phyloP scores from a whole-genome alignment of 208 protist species.

The Angomonas ambiguus region DNA sequence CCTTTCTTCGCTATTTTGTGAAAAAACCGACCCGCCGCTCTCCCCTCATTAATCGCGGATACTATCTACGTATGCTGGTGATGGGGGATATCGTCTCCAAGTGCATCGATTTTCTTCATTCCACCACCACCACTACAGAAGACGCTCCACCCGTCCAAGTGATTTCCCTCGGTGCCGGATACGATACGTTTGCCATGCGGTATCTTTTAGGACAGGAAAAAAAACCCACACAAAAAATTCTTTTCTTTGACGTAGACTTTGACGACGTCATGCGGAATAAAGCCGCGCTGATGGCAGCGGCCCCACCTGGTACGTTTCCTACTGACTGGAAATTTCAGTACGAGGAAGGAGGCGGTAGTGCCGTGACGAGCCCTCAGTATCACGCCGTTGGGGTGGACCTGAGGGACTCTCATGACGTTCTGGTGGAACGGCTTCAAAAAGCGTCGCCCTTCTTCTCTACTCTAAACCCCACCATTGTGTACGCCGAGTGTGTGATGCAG shows the following conservation, averaged over 20 bases:
- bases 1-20: conserved; percentile 80
- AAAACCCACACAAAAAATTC: conserved; percentile 17
- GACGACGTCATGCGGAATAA: conserved; percentile 74
- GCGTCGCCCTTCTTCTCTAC: conserved; percentile 26
- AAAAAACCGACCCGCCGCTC: conserved; percentile 72
- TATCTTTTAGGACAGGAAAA: conserved; percentile 17
- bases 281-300: conserved; percentile 55
- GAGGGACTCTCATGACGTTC: conserved; percentile 32
- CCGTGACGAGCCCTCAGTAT: conserved; percentile 36
- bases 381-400: conserved; percentile 72
- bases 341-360: conserved; percentile 1
- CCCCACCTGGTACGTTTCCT: conserved; percentile 48
- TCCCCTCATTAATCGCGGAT: conserved; percentile 87
- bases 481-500: conserved; percentile 90
- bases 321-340: conserved; percentile 21
- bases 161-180: conserved; percentile 83
- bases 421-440: conserved; percentile 28
- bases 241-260: conserved; percentile 84
- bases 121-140: background rate
- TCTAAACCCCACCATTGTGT: conserved; percentile 64
- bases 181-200: conserved; percentile 81
- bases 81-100: conserved; percentile 67
- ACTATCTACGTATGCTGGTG: conserved; percentile 82
- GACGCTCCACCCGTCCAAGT: conserved; percentile 45
- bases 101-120: conserved; percentile 21